Conservation (phyloP, 306 rosid genomes). For the Gastrolobium bilobum region DNA sequence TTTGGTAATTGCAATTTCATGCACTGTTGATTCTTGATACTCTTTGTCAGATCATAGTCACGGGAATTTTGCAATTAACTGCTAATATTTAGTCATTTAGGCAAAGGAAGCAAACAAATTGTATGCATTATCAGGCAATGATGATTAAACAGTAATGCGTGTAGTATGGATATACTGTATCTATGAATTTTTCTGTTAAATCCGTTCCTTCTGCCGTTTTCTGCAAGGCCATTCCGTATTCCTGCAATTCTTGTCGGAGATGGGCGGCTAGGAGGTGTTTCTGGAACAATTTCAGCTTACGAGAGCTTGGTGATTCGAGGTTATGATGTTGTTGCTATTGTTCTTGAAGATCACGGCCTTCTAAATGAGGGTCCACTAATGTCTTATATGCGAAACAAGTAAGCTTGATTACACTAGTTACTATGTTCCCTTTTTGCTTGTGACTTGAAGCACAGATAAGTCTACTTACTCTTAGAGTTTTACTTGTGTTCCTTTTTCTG, state of each 20-base stretch:
- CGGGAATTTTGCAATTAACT: constrained; percentile 20
- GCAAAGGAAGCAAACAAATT: constrained; percentile 6
- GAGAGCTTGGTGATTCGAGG: constrained; percentile 91
- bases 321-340: constrained; percentile 81
- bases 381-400: constrained; percentile 83
- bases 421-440: constrained; percentile 41
- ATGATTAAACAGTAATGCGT: constrained; percentile 17
- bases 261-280: constrained; percentile 91
- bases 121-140: constrained; percentile 1
- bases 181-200: not conserved
- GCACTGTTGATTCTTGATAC: constrained; percentile 22
- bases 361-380: constrained; percentile 78
- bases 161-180: not conserved
- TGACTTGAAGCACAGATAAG: constrained; percentile 5
- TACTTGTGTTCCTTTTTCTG: not conserved
- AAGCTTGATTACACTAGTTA: constrained; percentile 32
- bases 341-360: constrained; percentile 90
- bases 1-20: not conserved
- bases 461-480: constrained; percentile 4
- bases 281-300: constrained; percentile 93
- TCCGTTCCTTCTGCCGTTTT: constrained; percentile 39
- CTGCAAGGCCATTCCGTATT: constrained; percentile 82
- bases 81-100: constrained; percentile 1
- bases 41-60: constrained; percentile 14
- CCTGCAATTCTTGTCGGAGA: constrained; percentile 95